Percentiles rank a stretch among this genome's conserved stretches.
These are phyloP conservation scores for Teratosphaeria pseudoeucalypti DNA, from an alignment of 2,329 filamentous ascomycete genomes.

Conservation along the genomic window DNA sequence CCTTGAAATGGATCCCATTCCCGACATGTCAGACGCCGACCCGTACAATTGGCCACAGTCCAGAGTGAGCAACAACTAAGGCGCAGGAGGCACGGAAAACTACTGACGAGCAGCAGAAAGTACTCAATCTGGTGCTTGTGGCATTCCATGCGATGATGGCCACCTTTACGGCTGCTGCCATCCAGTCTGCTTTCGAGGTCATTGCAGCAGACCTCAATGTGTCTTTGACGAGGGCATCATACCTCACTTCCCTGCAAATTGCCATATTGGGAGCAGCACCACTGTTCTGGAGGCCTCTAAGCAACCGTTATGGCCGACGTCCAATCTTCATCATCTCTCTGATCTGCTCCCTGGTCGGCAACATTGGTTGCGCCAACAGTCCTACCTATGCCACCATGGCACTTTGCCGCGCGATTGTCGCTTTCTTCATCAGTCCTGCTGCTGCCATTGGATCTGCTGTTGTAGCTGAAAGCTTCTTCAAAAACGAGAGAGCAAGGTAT, in stretches of 20 bases:
- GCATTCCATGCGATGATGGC: slow-evolving; percentile 42
- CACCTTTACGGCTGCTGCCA: slow-evolving; percentile 43
- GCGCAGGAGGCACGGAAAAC: neutral
- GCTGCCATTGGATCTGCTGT: slow-evolving; percentile 45
- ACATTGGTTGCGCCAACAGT: slow-evolving; percentile 43
- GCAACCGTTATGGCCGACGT: slow-evolving; percentile 42
- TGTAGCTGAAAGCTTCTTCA: slow-evolving; percentile 43
- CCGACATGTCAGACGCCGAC: slow-evolving; percentile 37
- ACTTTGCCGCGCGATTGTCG: slow-evolving; percentile 39
- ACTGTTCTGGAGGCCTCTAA: slow-evolving; percentile 45
- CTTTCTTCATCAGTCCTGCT: slow-evolving; percentile 47
- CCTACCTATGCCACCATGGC: slow-evolving; percentile 39
- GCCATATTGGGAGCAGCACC: slow-evolving; percentile 42
- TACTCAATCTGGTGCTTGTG: slow-evolving; percentile 41
- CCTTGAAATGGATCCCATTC: slow-evolving; percentile 41
- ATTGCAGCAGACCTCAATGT: slow-evolving; percentile 43
- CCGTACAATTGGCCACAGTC: slow-evolving; percentile 41
- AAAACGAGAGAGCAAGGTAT: slow-evolving; percentile 41
- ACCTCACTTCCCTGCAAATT: slow-evolving; percentile 45
- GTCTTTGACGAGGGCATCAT: slow-evolving; percentile 38
- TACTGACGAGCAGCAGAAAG: slow-evolving; percentile 32
- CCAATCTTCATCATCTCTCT: slow-evolving; percentile 40
- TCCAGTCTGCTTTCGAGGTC: slow-evolving; percentile 43
- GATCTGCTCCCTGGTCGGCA: slow-evolving; percentile 37
- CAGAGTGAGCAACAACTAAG: neutral